Base-by-base conservation (phyloP, 2,329 filamentous ascomycete species). In the Fusarium burgessii region DNA sequence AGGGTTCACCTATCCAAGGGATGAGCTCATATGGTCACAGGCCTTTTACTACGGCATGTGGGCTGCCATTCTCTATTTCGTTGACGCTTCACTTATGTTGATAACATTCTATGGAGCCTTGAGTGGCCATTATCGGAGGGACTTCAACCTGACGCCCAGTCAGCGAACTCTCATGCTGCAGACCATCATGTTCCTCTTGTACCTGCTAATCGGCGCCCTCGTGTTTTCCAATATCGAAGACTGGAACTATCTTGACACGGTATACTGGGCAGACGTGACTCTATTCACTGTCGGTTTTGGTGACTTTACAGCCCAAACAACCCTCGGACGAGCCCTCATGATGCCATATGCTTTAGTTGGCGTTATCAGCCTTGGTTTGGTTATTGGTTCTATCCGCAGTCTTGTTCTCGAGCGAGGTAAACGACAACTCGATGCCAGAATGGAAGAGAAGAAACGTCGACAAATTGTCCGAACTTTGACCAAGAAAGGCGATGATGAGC, bases 81-180 rank as follows among this genome's bases (percentile, higher is more conserved):
- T 95, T 18, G 91, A 93, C 57, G 92, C 93, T 1, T 89, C 91
- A 47, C 86, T 97, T 40, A 90, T 97, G 80, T 87, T 92, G 71
- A 80, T 93, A 59, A 97, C 95, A 25, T 93, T 95, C 82, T 86
- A 91, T 60, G 94, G 94, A 12, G 95, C 94, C 49, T 88, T 89
- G 18, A 75, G 77, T 0, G 84, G 85, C 3, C 92, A 93, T 72
- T 97, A 97, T 75, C 87, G 87, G 10, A 91, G 93, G 73, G 91
- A 94, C 75, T 97, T 97, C 73, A 84, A 87, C 72, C 85, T 97
- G 27, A 95, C 92, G 1, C 88, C 91, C 57, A 92, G 91, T 66
- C 95, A 98, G 79, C 88, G 95, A 13, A 97, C 93, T 0, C 83
- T 98, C 25, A 97, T 98, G 85, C 82, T 97, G 32, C 95, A 98